Evolutionary conservation across 225 moss, liverwort and hornwort species (phyloP).

Genomic region (Climacium dendroides): DNA sequence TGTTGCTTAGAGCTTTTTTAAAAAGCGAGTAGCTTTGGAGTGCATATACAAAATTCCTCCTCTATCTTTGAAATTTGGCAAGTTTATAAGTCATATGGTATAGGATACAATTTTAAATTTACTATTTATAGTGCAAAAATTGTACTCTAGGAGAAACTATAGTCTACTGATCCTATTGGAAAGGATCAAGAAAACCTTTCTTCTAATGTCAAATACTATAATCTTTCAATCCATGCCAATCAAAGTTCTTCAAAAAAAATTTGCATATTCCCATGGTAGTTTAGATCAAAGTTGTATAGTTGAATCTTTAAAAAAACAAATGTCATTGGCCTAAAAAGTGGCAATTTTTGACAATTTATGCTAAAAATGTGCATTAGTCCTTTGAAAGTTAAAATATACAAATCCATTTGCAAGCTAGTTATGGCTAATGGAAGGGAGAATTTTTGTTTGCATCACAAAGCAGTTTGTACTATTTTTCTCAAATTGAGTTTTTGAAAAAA

Average conservation of each 20-base stretch:
- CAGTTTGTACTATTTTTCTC: background rate
- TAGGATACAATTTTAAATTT: accelerated
- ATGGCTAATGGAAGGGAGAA: background rate
- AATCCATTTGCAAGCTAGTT: background rate
- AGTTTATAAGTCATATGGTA: accelerated
- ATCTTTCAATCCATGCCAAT: background rate
- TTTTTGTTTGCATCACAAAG: background rate
- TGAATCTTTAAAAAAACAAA: background rate
- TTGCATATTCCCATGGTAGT: background rate
- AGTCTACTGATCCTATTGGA: accelerated
- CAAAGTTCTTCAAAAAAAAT: too few relatives aligned
- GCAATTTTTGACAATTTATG: background rate
- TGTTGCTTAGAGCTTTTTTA: accelerated
- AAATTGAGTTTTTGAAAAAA: background rate
- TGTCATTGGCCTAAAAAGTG: background rate
- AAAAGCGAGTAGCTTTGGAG: accelerated
- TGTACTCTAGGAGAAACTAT: background rate
- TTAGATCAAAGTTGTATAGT: background rate
- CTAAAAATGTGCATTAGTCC: accelerated
- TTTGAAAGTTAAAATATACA: background rate
- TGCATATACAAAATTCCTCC: accelerated
- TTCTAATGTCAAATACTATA: background rate
- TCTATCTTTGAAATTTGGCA: background rate
- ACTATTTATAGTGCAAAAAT: background rate
- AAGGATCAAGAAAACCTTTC: background rate